phyloP scores from a whole-genome alignment of 2,329 filamentous ascomycete genomes.

The Sclerotiophoma versabilis region DNA sequence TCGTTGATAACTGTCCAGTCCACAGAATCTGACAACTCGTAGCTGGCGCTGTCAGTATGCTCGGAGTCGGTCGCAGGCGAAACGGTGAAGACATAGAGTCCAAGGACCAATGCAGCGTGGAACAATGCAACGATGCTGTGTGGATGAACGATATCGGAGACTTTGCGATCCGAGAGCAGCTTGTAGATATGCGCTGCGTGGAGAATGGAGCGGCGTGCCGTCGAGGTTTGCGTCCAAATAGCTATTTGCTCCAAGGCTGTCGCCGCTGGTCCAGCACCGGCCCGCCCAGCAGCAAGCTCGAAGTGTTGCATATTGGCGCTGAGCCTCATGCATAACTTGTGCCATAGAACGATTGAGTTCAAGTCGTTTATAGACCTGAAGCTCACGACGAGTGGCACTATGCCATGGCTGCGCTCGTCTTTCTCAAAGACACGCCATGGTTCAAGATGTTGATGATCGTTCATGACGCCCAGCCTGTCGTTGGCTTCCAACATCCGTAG shows the following conservation, averaged over 20 bases:
- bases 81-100: constrained; percentile 61
- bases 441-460: constrained; percentile 39
- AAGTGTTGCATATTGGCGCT: constrained; percentile 62
- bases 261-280: constrained; percentile 56
- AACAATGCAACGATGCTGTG: constrained; percentile 60
- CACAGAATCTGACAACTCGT: constrained; percentile 60
- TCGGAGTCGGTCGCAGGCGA: constrained; percentile 30
- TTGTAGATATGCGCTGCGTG: constrained; percentile 63
- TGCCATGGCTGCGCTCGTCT: constrained; percentile 55
- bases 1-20: constrained; percentile 58
- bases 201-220: constrained; percentile 58
- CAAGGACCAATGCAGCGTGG: constrained; percentile 59
- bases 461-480: constrained; percentile 39
- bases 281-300: constrained; percentile 60
- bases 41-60: constrained; percentile 35
- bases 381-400: constrained; percentile 48
- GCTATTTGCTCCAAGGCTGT: constrained; percentile 60
- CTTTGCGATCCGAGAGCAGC: constrained; percentile 59
- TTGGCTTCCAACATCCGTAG: constrained; percentile 46
- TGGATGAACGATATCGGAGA: constrained; percentile 60
- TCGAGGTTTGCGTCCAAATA: constrained; percentile 59
- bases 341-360: constrained; percentile 61
- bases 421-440: constrained; percentile 56
- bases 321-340: constrained; percentile 61
- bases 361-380: constrained; percentile 50